Percentiles rank a stretch among this genome's conserved stretches.
Evolutionary conservation across 176 grass and related monocot genomes (phyloP).

Genomic region (Musa schizocarpa): DNA sequence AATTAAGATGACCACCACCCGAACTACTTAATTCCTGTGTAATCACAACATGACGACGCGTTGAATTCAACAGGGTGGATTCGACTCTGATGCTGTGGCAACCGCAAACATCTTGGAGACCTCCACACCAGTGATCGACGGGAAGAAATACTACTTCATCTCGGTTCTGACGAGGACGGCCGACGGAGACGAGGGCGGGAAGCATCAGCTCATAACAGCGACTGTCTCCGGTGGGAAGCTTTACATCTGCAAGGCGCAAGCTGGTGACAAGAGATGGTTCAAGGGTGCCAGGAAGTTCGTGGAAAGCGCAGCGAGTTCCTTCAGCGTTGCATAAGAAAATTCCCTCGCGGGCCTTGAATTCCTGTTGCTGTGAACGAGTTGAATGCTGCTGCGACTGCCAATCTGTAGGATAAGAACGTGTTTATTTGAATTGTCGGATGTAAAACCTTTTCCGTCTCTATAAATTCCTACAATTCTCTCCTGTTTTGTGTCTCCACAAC

Average conservation of each 20-base stretch:
- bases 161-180: slow-evolving; percentile 91
- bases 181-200: slow-evolving; percentile 39
- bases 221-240: slow-evolving; percentile 7
- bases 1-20: too few species aligned
- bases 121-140: slow-evolving; percentile 33
- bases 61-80: slow-evolving; percentile 49
- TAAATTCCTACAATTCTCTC: neutral
- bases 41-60: neutral
- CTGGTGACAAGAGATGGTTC: slow-evolving; percentile 22
- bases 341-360: too few species aligned
- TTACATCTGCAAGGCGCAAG: slow-evolving; percentile 21
- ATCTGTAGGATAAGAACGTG: neutral
- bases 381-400: neutral
- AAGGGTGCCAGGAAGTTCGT: slow-evolving; percentile 17
- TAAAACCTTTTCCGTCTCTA: neutral
- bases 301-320: neutral
- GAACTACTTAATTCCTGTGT: too few species aligned
- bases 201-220: slow-evolving; percentile 17
- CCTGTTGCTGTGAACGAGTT: slow-evolving; percentile 9
- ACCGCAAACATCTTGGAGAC: slow-evolving; percentile 82
- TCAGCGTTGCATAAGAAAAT: neutral
- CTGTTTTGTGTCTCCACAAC: neutral
- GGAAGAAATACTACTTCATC: slow-evolving; percentile 81
- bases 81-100: slow-evolving; percentile 66
- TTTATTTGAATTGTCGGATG: neutral